Evolutionary conservation across 2,329 filamentous ascomycete genomes (phyloP), one percentile per base, ranked within the genome.

Genomic region (Fusarium napiforme): DNA sequence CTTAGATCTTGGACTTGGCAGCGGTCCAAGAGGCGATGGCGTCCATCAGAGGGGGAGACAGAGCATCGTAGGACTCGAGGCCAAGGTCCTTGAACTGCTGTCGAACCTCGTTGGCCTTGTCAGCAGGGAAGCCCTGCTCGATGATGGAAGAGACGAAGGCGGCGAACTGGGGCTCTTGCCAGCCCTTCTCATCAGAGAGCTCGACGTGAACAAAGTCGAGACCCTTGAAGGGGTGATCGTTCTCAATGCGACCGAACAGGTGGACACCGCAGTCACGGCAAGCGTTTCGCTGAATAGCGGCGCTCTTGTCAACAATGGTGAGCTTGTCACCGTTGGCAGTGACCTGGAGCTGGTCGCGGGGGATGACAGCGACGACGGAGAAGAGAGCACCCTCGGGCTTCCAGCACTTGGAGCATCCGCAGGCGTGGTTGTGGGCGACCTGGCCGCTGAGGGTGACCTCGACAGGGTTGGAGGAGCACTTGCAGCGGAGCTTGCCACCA

Each of bases 331-430:
- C 84, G 81, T 91, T 88, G 75, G 89, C 86, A 0, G 88, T 88
- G 23, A 93, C 88, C 26, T 78, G 76, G 53, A 93, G 69, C 58
- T 88, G 84, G 58, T 88, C 86, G 12, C 81, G 79, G 10, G 91
- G 87, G 5, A 92, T 81, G 60, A 93, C 91, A 65, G 83, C 90
- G 53, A 93, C 85, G 74, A 93, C 77, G 68, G 88, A 88, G 85
- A 93, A 93, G 69, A 93, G 86, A 1, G 90, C 85, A 36, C 89
- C 89, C 5, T 81, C 65, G 9, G 91, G 91, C 81, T 92, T 93
- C 90, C 90, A 93, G 87, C 91, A 93, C 81, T 92, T 91, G 61
- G 90, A 92, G 83, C 91, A 93, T 71, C 91, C 91, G 81, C 91
- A 93, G 62, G 89, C 90, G 82, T 93, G 91, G 84, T 93, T 92